Evolutionary conservation across 768 basidiomycete species (phyloP).

Genomic region (Serendipita sp.): DNA sequence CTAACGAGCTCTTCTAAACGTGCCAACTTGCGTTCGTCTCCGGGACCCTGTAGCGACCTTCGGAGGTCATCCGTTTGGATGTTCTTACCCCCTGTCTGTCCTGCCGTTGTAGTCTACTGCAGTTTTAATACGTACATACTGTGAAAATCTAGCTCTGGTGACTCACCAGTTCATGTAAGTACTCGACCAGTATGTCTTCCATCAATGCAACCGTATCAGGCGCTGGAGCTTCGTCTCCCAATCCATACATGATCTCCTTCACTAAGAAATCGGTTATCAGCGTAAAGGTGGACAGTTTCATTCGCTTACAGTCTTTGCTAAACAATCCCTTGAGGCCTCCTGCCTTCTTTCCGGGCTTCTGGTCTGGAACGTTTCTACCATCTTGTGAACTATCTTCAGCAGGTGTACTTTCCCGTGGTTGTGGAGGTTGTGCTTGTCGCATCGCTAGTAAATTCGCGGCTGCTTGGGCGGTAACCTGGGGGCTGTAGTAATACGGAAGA

Average conservation of each 20-base stretch:
- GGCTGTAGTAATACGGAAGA: not conserved
- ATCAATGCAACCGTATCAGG: slow-evolving; percentile 80
- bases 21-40: slow-evolving; percentile 85
- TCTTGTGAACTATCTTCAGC: not conserved
- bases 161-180: slow-evolving; percentile 78
- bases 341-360: slow-evolving; percentile 20
- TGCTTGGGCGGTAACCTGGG: not conserved
- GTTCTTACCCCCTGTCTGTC: slow-evolving; percentile 29
- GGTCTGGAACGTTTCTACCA: not conserved
- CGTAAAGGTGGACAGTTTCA: slow-evolving; percentile 9
- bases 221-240: slow-evolving; percentile 80
- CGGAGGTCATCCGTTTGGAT: slow-evolving; percentile 78
- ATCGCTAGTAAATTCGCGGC: not conserved
- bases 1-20: slow-evolving; percentile 83
- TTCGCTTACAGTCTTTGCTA: slow-evolving; percentile 63
- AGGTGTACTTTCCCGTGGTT: not conserved
- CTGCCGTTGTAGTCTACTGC: slow-evolving; percentile 4
- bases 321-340: slow-evolving; percentile 62
- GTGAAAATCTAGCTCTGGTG: not conserved
- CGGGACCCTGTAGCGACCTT: slow-evolving; percentile 60
- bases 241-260: slow-evolving; percentile 79
- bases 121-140: not conserved
- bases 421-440: not conserved
- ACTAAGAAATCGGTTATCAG: slow-evolving; percentile 29
- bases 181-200: slow-evolving; percentile 87